phyloP scores from a whole-genome alignment of 768 basidiomycete genomes.

The Leccinum olivaceopallidum region DNA sequence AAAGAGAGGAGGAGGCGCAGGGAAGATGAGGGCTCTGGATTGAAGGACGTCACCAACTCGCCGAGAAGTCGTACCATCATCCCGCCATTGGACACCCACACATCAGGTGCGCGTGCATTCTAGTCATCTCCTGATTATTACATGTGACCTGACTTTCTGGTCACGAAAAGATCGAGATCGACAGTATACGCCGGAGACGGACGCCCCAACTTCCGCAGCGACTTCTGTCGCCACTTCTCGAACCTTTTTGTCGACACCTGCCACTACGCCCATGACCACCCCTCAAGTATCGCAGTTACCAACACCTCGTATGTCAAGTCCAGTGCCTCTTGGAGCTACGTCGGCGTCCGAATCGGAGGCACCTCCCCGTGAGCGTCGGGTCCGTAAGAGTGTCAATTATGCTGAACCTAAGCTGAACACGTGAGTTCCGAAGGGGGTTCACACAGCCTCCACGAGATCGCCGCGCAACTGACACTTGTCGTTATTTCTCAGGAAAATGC shows the following conservation, averaged over 20 bases:
- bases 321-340: slow-evolving; percentile 37
- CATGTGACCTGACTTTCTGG: slow-evolving; percentile 18
- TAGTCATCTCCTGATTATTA: slow-evolving; percentile 1
- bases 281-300: slow-evolving; percentile 41
- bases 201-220: slow-evolving; percentile 37
- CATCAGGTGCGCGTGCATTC: slow-evolving; percentile 33
- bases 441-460: not conserved
- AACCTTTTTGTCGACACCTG: slow-evolving; percentile 43
- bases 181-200: slow-evolving; percentile 38
- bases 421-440: slow-evolving; percentile 43
- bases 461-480: slow-evolving; percentile 9
- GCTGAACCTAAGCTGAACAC: slow-evolving; percentile 88
- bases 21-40: slow-evolving; percentile 37
- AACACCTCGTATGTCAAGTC: slow-evolving; percentile 54
- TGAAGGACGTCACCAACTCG: slow-evolving; percentile 69
- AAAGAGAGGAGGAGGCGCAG: slow-evolving; percentile 44
- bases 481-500: slow-evolving; percentile 68
- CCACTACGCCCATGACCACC: slow-evolving; percentile 41
- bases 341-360: slow-evolving; percentile 35
- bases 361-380: slow-evolving; percentile 47
- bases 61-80: slow-evolving; percentile 39
- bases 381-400: slow-evolving; percentile 82
- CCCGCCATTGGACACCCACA: slow-evolving; percentile 37
- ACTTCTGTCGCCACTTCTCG: slow-evolving; percentile 38
- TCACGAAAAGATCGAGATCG: slow-evolving; percentile 36